A percentile compares a stretch with the other conserved stretches of the same genome.
phyloP scores from a whole-genome alignment of 441 rosid genomes.

The Populus trichocarpa region DNA sequence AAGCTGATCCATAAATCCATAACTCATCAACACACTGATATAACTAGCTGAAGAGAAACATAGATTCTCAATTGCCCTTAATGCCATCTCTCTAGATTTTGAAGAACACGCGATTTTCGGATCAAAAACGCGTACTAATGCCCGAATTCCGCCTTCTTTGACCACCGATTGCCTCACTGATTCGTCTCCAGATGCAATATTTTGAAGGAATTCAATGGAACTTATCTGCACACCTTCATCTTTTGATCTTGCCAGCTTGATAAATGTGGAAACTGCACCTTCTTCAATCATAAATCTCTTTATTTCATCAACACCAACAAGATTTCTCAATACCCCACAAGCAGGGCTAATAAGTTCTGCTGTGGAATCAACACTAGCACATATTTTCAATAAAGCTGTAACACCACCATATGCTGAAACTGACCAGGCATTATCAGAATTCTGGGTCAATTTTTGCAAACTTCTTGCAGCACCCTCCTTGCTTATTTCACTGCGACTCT shows the following conservation, averaged over 20 bases:
- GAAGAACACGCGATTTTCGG: constrained; percentile 40
- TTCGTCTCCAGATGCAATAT: constrained; percentile 61
- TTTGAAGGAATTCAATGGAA: constrained; percentile 64
- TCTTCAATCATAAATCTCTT: constrained; percentile 83
- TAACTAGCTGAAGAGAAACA: constrained; percentile 54
- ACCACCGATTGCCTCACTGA: constrained; percentile 44
- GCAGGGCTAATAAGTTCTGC: constrained; percentile 51
- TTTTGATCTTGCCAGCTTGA: constrained; percentile 61
- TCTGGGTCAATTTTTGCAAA: constrained; percentile 61
- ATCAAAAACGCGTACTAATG: constrained; percentile 57
- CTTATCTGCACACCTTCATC: constrained; percentile 70
- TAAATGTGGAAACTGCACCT: constrained; percentile 52
- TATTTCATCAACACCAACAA: constrained; percentile 76
- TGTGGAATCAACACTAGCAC: constrained; percentile 35
- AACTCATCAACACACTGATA: constrained; percentile 38
- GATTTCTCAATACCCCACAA: constrained; percentile 77
- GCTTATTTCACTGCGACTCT: constrained; percentile 47
- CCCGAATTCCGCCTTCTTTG: constrained; percentile 64
- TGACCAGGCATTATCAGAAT: constrained; percentile 94
- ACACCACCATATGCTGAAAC: constrained; percentile 97
- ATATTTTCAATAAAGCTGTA: constrained; percentile 64
- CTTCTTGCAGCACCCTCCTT: constrained; percentile 56
- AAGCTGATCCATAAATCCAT: constrained; percentile 60
- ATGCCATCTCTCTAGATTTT: constrained; percentile 59
- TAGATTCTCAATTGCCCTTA: constrained; percentile 63